phyloP scores from a whole-genome alignment of 352 stramenopile genomes.

The Albugo laibachii region DNA sequence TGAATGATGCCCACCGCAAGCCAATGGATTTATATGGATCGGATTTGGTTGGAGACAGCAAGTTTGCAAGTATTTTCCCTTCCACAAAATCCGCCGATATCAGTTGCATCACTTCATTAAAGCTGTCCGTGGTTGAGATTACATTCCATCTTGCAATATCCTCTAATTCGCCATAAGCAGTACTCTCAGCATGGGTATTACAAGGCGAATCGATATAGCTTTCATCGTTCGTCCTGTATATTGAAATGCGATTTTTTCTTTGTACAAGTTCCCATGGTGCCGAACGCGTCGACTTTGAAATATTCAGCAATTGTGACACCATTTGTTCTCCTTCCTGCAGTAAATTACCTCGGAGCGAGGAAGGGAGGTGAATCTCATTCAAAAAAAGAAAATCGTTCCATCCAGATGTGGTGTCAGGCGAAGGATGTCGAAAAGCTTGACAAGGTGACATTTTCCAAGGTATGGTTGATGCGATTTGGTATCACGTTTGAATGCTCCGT shows the following conservation, averaged over 20 bases:
- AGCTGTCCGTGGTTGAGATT: conserved; percentile 46
- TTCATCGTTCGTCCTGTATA: conserved; percentile 43
- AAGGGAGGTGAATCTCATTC: too few species aligned
- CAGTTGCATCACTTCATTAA: conserved; percentile 74
- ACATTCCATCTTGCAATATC: conserved; percentile 70
- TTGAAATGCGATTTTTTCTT: conserved; percentile 51
- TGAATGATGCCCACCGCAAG: conserved; percentile 74
- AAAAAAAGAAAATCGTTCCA: too few species aligned
- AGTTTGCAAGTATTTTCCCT: conserved; percentile 62
- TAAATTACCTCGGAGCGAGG: too few species aligned
- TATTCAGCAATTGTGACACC: too few species aligned
- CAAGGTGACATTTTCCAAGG: too few species aligned
- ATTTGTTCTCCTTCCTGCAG: too few species aligned
- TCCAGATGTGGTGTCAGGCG: too few species aligned
- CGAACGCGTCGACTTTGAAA: too few species aligned
- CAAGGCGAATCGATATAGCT: conserved; percentile 27
- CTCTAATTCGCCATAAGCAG: conserved; percentile 56
- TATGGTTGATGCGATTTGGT: too few species aligned
- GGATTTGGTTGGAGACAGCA: conserved; percentile 36
- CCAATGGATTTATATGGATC: conserved; percentile 64
- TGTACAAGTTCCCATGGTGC: too few species aligned
- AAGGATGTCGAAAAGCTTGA: too few species aligned
- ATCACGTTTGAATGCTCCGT: too few species aligned
- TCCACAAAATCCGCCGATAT: conserved; percentile 72
- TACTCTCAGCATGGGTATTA: conserved; percentile 71